Evolutionary conservation across 129 eudicot species (phyloP), one percentile per base, ranked within the genome.

Genomic region (Logfia minima): DNA sequence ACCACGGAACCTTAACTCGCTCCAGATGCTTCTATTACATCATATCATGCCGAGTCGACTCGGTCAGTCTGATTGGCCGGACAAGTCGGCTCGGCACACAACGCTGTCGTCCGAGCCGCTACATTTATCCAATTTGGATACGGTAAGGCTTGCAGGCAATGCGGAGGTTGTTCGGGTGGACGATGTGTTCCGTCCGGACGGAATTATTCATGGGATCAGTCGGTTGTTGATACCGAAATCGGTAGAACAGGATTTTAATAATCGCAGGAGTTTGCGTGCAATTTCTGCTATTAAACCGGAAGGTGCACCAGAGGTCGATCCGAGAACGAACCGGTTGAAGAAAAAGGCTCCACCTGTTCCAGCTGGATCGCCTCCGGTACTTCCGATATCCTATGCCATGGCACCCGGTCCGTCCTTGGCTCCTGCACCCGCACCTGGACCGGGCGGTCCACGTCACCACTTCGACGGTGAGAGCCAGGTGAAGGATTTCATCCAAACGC

Each of bases 351-450:
- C 81, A 5, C 72, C 90, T 1, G 89, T 83, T 6, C 89, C 90
- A 0, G 90, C 77, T 22, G 98, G 97, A 0, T 73, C 93, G 1
- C 66, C 98, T 0, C 98, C 98, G 28, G 88, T 79, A 14, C 89
- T 94, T 0, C 97, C 98, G 29, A 82, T 93, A 7, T 87, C 52
- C 75, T 85, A 83, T 67, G 98, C 98, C 16, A 56, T 93, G 85
- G 98, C 98, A 0, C 97, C 98, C 14, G 98, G 98, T 11, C 97
- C 97, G 10, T 83, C 97, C 13, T 78, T 89, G 35, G 96, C 98
- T 1, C 97, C 97, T 3, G 98, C 98, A 0, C 98, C 98, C 4
- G 98, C 98, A 0, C 98, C 98, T 2, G 98, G 98, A 18, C 98
- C 98, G 0, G 97, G 98, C 10, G 98, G 97, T 4, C 89, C 91